Evolutionary conservation across 1,139 yeast genomes (phyloP).

Genomic region (Debaryomyces singareniensis): DNA sequence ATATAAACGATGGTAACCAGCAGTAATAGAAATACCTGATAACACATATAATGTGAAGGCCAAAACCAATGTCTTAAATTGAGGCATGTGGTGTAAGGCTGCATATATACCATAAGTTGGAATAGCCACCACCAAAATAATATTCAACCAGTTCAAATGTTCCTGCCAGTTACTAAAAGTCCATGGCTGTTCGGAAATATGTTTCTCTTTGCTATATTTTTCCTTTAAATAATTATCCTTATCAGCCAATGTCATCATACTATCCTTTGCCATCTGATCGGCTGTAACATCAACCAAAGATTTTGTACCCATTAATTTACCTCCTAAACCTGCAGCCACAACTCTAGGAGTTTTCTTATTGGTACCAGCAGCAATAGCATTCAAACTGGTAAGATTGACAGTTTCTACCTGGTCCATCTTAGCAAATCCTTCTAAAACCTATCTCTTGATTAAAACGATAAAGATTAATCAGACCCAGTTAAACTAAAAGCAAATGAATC

Average conservation of each 20-base stretch:
- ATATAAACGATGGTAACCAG: slow-evolving; percentile 67
- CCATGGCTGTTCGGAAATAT: slow-evolving; percentile 92
- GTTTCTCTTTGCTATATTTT: slow-evolving; percentile 40
- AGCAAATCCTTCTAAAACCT: too few relatives aligned
- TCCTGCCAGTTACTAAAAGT: slow-evolving; percentile 75
- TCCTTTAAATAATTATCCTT: slow-evolving; percentile 32
- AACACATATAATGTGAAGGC: slow-evolving; percentile 58
- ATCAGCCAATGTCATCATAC: slow-evolving; percentile 42
- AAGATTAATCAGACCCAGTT: too few relatives aligned
- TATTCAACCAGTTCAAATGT: slow-evolving; percentile 91
- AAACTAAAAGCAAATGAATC: too few relatives aligned
- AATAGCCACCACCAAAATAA: slow-evolving; percentile 64
- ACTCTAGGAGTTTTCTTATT: slow-evolving; percentile 63
- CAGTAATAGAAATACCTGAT: slow-evolving; percentile 90
- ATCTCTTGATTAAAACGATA: too few relatives aligned
- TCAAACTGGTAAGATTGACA: slow-evolving; percentile 69
- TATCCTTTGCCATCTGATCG: slow-evolving; percentile 51
- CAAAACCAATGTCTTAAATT: slow-evolving; percentile 52
- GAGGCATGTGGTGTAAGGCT: slow-evolving; percentile 47
- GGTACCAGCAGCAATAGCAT: slow-evolving; percentile 86
- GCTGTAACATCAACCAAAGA: slow-evolving; percentile 62
- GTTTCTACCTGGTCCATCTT: slow-evolving; percentile 28
- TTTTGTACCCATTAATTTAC: slow-evolving; percentile 75
- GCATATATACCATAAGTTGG: slow-evolving; percentile 60
- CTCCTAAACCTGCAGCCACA: slow-evolving; percentile 73